These are phyloP conservation scores for Chlorella variabilis DNA, from an alignment of 163 green algal genomes.

Conservation along the genomic window DNA sequence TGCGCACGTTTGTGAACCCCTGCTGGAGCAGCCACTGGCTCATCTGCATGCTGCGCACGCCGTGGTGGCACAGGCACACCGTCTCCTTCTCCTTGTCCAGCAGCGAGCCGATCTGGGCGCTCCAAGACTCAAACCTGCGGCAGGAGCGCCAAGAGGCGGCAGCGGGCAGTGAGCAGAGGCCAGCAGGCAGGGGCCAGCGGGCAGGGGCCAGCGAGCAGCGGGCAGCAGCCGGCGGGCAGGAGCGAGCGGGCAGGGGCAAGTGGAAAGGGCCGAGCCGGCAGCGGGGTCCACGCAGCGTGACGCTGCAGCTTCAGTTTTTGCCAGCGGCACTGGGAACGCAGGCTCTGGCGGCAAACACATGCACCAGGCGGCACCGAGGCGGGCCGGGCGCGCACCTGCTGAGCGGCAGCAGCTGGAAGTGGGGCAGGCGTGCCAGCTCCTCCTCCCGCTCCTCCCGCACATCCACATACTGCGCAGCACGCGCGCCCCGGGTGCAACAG, in stretches of 20 bases:
- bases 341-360: no score
- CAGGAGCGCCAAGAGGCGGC: neutral
- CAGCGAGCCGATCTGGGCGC: conserved; percentile 28
- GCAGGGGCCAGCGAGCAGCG: neutral
- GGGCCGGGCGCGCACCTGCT: conserved; percentile 17
- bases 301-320: no score
- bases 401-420: conserved; percentile 83
- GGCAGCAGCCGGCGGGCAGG: neutral
- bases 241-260: no score
- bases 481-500: no score
- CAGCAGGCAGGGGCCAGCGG: no score
- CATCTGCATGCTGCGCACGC: conserved; percentile 61
- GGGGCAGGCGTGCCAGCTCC: conserved; percentile 56
- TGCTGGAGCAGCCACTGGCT: conserved; percentile 41
- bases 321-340: no score
- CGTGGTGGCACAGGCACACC: conserved; percentile 88
- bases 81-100: conserved; percentile 75
- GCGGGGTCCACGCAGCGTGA: no score
- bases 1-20: conserved; percentile 81
- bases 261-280: no score
- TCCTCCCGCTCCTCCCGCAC: conserved; percentile 71
- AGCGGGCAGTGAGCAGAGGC: neutral
- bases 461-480: conserved; percentile 77
- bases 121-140: conserved; percentile 60
- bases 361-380: no score